Evolutionary conservation across 1,284 basidiomycete species (phyloP).

Genomic region (Psilocybe mexicana): DNA sequence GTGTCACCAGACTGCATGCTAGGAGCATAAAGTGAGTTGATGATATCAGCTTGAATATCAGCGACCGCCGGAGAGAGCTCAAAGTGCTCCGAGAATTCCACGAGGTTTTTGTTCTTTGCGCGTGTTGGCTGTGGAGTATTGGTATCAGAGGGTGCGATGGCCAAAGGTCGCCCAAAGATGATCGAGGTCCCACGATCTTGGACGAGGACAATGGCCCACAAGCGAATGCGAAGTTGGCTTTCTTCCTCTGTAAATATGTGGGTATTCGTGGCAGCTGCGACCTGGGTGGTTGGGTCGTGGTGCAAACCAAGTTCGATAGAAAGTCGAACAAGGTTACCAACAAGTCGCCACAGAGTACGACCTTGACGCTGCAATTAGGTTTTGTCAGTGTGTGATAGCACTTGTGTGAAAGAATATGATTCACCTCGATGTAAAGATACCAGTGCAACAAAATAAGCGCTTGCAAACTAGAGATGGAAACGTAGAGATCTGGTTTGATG

Average conservation of each 20-base stretch:
- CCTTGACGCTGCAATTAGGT: constrained; percentile 65
- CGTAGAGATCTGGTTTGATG: constrained; percentile 76
- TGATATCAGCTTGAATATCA: constrained; percentile 82
- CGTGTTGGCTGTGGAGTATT: constrained; percentile 72
- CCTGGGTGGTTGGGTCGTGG: constrained; percentile 74
- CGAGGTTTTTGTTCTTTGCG: constrained; percentile 38
- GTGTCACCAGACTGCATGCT: constrained; percentile 63
- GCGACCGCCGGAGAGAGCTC: constrained; percentile 66
- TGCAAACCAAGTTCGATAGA: constrained; percentile 80
- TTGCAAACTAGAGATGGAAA: constrained; percentile 77
- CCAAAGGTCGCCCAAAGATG: constrained; percentile 79
- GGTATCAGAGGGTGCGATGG: constrained; percentile 72
- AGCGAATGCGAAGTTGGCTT: constrained; percentile 69
- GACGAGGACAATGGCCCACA: constrained; percentile 79
- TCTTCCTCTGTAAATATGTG: constrained; percentile 70
- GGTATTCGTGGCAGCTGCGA: constrained; percentile 38
- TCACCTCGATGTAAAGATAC: constrained; percentile 83
- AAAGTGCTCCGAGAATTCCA: constrained; percentile 71
- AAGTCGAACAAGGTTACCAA: constrained; percentile 76
- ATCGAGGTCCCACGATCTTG: constrained; percentile 85
- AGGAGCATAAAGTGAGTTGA: constrained; percentile 78
- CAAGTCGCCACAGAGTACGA: constrained; percentile 79
- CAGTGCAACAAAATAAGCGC: constrained; percentile 80
- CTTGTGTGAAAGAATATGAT: constrained; percentile 19
- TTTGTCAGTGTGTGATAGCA: constrained; percentile 5